Base-by-base conservation (phyloP, 805 yeast genomes). In the Jamesozyma spencerorum region DNA sequence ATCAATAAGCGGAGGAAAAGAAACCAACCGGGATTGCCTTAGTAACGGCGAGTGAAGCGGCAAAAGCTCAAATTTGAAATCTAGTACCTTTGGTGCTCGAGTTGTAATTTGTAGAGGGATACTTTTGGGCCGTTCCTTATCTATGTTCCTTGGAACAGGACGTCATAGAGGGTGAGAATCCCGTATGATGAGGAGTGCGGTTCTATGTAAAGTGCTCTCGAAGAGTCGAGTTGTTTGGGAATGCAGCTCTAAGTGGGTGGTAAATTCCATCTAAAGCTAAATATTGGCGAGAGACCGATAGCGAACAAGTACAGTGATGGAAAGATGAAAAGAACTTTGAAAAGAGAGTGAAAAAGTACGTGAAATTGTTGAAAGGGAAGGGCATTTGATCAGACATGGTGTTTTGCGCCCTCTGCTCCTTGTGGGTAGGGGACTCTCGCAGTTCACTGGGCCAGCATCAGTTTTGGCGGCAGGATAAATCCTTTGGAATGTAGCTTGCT, bases 201-300 rank as follows among this genome's bases (percentile, higher is more conserved):
- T 48, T 44, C 57, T 50, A 36, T 59, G 63, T 60, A 58, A 57
- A 54, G 58, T 45, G 47, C 53, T 39, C 42, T 48, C 53, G 53
- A 48, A 46, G 53, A 48, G 53, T 48, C 53, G 53, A 48, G 53
- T 49, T 49, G 53, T 49, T 49, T 60, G 66, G 65, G 66, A 61
- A 60, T 63, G 66, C 67, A 62, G 68, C 66, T 52, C 64, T 61
- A 63, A 49, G 53, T 49, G 53, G 53, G 53, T 49, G 53, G 53
- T 49, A 49, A 49, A 60, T 57, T 61, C 67, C 68, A 62, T 60
- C 65, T 62, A 62, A 64, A 59, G 68, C 68, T 64, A 60, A 64
- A 63, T 64, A 63, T 63, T 61, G 67, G 69, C 66, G 66, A 63
- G 68, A 63, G 67, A 63, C 68, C 67, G 68, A 63, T 64, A 64